Evolutionary conservation across 2,329 filamentous ascomycete species (phyloP).

Genomic region (Thelonectria olida): DNA sequence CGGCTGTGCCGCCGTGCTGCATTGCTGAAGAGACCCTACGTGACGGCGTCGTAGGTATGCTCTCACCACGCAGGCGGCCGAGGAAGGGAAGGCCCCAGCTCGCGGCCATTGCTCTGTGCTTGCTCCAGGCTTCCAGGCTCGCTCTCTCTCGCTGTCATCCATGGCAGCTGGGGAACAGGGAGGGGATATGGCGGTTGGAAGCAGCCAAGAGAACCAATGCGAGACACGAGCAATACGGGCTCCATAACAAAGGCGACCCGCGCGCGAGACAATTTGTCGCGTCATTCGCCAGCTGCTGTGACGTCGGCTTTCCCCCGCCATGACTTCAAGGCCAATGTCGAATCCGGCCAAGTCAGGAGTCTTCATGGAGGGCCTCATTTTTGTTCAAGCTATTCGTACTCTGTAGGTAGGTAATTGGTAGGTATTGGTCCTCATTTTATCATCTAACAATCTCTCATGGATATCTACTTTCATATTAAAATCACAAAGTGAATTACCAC

Average conservation of each 20-base stretch:
- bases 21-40: slow-evolving; percentile 1
- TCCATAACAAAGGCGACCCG: neutral
- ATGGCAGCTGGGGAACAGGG: neutral
- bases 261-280: no score
- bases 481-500: slow-evolving; percentile 20
- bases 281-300: no score
- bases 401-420: no score
- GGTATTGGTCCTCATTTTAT: no score
- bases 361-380: slow-evolving; percentile 9
- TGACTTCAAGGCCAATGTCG: neutral
- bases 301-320: neutral
- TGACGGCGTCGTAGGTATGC: neutral
- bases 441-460: slow-evolving; percentile 33
- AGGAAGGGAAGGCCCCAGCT: no score
- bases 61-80: slow-evolving; percentile 2
- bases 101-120: no score
- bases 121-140: no score
- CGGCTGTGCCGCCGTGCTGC: slow-evolving; percentile 12
- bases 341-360: slow-evolving; percentile 14
- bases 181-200: neutral
- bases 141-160: no score
- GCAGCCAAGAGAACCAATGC: neutral
- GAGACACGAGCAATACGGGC: slow-evolving; percentile 11
- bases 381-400: neutral
- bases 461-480: slow-evolving; percentile 35